phyloP scores from a whole-genome alignment of 2,329 filamentous ascomycete genomes.

The Podosphaera xanthii region DNA sequence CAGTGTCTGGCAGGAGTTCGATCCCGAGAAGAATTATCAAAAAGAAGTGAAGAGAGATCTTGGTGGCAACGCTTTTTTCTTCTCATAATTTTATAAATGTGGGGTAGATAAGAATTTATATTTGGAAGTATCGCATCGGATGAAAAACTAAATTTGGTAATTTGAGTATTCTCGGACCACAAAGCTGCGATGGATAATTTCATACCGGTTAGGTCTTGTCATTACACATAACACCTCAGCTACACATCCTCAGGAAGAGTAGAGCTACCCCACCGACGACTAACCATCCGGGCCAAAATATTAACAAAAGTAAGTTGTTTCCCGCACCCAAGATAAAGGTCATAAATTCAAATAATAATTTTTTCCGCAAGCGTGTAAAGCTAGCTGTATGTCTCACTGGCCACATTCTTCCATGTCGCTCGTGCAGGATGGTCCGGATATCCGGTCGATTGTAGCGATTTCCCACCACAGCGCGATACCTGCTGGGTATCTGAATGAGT shows the following conservation, averaged over 20 bases:
- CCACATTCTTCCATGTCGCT: not conserved
- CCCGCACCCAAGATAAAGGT: conserved; percentile 13
- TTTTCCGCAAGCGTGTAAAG: conserved; percentile 7
- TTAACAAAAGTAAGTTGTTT: conserved; percentile 9
- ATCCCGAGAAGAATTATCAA: conserved; percentile 69
- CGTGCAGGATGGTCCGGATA: not conserved
- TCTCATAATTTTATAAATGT: conserved; percentile 21
- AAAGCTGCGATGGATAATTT: not conserved
- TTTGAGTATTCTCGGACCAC: too few relatives aligned
- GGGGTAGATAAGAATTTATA: too few relatives aligned
- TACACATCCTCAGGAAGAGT: conserved; percentile 5
- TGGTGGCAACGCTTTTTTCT: conserved; percentile 87
- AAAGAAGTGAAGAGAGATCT: conserved; percentile 57
- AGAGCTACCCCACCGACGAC: conserved; percentile 7
- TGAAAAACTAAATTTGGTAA: not conserved
- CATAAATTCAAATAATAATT: conserved; percentile 12
- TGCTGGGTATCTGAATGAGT: conserved; percentile 1
- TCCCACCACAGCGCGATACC: not conserved
- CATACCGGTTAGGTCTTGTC: not conserved
- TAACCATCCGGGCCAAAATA: conserved; percentile 17
- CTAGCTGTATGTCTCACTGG: not conserved
- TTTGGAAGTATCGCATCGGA: not conserved
- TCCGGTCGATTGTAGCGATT: not conserved
- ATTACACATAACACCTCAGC: not conserved
- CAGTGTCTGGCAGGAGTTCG: conserved; percentile 87